phyloP scores from a whole-genome alignment of 192 early-diverging fungal genomes.

The Backusella luteola region DNA sequence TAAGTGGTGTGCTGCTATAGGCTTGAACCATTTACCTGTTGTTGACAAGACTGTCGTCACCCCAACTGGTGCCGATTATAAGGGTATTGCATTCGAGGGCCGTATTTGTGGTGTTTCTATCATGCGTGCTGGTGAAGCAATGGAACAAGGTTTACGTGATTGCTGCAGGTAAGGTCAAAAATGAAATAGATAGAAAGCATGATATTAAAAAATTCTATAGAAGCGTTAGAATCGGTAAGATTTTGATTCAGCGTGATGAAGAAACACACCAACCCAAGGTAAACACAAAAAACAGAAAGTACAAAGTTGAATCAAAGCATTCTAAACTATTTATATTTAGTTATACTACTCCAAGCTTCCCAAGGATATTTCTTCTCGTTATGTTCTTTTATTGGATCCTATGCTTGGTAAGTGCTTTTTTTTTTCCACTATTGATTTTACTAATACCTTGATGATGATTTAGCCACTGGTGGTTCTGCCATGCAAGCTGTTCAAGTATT shows the following conservation, averaged over 20 bases:
- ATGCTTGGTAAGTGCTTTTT: constrained; percentile 74
- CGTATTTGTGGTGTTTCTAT: constrained; percentile 67
- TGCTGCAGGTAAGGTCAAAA: constrained; percentile 59
- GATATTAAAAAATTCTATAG: constrained; percentile 37
- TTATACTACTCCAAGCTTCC: constrained; percentile 94
- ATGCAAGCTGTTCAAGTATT: constrained; percentile 90
- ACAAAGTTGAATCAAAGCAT: not conserved
- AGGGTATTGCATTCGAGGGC: constrained; percentile 16
- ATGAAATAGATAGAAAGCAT: not conserved
- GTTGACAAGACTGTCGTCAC: constrained; percentile 76
- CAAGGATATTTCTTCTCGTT: constrained; percentile 78
- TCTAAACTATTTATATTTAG: constrained; percentile 28
- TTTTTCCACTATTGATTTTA: not conserved
- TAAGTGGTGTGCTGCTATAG: constrained; percentile 24
- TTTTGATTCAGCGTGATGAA: constrained; percentile 94
- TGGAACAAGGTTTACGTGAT: constrained; percentile 83
- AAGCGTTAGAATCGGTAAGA: constrained; percentile 92
- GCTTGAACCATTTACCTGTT: constrained; percentile 89
- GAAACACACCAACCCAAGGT: constrained; percentile 85
- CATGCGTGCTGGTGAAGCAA: constrained; percentile 96
- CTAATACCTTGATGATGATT: not conserved
- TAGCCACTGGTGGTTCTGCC: constrained; percentile 92
- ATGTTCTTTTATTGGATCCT: constrained; percentile 86
- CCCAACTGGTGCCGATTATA: constrained; percentile 59
- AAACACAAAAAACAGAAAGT: not conserved